Percentiles rank a stretch among this genome's conserved stretches.
These are phyloP conservation scores for Phallus indusiatus DNA, from an alignment of 768 basidiomycete genomes.

Conservation along the genomic window DNA sequence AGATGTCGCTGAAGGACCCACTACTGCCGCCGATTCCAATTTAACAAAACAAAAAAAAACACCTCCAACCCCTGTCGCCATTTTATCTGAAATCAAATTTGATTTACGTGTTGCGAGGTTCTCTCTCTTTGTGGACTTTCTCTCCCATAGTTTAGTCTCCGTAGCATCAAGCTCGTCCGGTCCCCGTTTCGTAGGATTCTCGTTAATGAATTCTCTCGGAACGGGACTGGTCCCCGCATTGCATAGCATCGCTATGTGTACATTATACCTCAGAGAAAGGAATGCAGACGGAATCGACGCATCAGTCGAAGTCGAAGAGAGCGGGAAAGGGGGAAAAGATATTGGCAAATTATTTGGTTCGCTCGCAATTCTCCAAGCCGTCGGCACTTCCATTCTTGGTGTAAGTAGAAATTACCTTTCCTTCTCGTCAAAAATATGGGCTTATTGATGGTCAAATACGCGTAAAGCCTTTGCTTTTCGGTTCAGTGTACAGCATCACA, in stretches of 20 bases:
- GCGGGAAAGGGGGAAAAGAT: conserved; percentile 28
- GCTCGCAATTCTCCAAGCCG: conserved; percentile 55
- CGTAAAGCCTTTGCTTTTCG: conserved; percentile 30
- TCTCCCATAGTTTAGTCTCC: conserved; percentile 54
- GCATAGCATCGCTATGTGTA: conserved; percentile 65
- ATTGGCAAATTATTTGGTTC: conserved; percentile 62
- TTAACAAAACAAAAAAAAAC: conserved; percentile 20
- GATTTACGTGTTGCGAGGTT: conserved; percentile 56
- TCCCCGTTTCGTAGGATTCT: conserved; percentile 47
- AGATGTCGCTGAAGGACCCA: conserved; percentile 5
- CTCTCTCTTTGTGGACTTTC: conserved; percentile 59
- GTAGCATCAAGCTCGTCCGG: conserved; percentile 24
- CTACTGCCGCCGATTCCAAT: conserved; percentile 19
- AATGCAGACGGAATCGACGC: conserved; percentile 1
- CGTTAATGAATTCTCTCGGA: conserved; percentile 55
- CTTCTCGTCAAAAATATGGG: neutral
- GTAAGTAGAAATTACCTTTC: conserved; percentile 20
- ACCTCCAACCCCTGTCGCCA: conserved; percentile 38
- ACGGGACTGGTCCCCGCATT: conserved; percentile 59
- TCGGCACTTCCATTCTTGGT: conserved; percentile 52
- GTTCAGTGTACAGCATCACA: conserved; percentile 52
- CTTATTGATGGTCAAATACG: neutral
- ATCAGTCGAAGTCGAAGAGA: conserved; percentile 8
- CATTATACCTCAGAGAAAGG: conserved; percentile 25
- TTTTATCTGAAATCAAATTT: conserved; percentile 55